These are phyloP conservation scores for Onygenales sp. DNA, from an alignment of 2,329 filamentous ascomycete genomes.

Conservation along the genomic window DNA sequence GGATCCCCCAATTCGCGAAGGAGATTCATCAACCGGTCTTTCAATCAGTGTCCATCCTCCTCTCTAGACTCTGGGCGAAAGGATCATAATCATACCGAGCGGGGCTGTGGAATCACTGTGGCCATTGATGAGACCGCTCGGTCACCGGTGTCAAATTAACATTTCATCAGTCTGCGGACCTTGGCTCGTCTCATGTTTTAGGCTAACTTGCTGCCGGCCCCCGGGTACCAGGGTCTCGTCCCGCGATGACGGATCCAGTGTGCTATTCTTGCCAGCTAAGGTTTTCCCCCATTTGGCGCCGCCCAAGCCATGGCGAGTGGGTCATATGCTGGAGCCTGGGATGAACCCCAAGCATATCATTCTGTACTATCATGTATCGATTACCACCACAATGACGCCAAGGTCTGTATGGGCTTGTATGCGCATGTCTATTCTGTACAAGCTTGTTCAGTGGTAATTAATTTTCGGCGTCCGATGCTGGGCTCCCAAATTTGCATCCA, in stretches of 20 bases:
- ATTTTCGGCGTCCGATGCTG: too few species aligned
- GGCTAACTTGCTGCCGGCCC: constrained; percentile 4
- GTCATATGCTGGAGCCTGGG: constrained; percentile 1
- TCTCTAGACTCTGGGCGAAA: too few species aligned
- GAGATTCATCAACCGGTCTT: too few species aligned
- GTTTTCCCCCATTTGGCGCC: background rate
- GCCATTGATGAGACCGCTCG: too few species aligned
- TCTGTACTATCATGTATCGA: background rate
- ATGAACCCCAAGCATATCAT: background rate
- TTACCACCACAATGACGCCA: too few species aligned
- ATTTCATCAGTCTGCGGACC: background rate
- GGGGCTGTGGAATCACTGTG: background rate
- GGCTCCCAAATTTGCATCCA: too few species aligned
- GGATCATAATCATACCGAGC: too few species aligned
- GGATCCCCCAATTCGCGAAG: too few species aligned
- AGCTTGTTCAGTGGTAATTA: too few species aligned
- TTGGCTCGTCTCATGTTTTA: background rate
- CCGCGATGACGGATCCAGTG: constrained; percentile 26
- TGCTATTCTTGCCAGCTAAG: constrained; percentile 3
- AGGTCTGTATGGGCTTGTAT: too few species aligned
- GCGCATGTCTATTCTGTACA: too few species aligned
- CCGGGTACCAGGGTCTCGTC: constrained; percentile 23
- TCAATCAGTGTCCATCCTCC: too few species aligned
- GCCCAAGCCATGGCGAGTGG: background rate
- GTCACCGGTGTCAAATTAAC: background rate